Conservation (phyloP, 2,329 filamentous ascomycete species). For the Myotisia sp. region DNA sequence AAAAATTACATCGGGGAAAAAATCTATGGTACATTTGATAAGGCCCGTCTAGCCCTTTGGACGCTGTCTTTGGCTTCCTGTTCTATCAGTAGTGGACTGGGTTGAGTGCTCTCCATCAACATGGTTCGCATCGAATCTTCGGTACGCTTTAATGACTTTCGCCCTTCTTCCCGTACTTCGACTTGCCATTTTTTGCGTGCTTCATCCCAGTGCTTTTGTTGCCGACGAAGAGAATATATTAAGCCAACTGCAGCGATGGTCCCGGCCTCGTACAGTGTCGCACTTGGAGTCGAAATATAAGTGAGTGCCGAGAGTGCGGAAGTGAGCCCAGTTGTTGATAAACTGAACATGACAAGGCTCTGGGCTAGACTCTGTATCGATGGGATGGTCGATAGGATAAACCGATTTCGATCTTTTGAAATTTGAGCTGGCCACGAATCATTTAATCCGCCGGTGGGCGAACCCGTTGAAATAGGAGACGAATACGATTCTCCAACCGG, state of each 20-base stretch:
- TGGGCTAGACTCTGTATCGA: slow-evolving; percentile 60
- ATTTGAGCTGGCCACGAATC: slow-evolving; percentile 77
- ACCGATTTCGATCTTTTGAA: slow-evolving; percentile 50
- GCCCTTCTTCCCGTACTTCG: slow-evolving; percentile 43
- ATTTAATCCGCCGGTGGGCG: too few relatives aligned
- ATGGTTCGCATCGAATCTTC: slow-evolving; percentile 37
- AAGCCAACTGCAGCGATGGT: slow-evolving; percentile 46
- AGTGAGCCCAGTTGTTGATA: slow-evolving; percentile 55
- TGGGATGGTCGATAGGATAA: slow-evolving; percentile 53
- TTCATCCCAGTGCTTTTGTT: slow-evolving; percentile 46
- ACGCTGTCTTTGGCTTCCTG: slow-evolving; percentile 34
- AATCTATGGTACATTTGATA: slow-evolving; percentile 24
- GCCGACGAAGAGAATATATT: slow-evolving; percentile 41
- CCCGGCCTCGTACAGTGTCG: slow-evolving; percentile 43
- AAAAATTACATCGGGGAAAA: slow-evolving; percentile 8
- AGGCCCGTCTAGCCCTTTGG: slow-evolving; percentile 31
- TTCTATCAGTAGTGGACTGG: slow-evolving; percentile 22
- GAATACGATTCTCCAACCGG: neutral
- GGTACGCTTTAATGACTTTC: slow-evolving; percentile 39
- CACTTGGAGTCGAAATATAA: slow-evolving; percentile 39
- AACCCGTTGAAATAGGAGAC: neutral
- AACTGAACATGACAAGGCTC: slow-evolving; percentile 58
- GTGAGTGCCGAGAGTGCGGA: slow-evolving; percentile 42
- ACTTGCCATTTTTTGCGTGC: slow-evolving; percentile 39
- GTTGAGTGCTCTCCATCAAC: slow-evolving; percentile 32